Percentiles rank a stretch among this genome's conserved stretches.
Conservation (phyloP, 495 filamentous ascomycete species). For the Neurospora sp. region DNA sequence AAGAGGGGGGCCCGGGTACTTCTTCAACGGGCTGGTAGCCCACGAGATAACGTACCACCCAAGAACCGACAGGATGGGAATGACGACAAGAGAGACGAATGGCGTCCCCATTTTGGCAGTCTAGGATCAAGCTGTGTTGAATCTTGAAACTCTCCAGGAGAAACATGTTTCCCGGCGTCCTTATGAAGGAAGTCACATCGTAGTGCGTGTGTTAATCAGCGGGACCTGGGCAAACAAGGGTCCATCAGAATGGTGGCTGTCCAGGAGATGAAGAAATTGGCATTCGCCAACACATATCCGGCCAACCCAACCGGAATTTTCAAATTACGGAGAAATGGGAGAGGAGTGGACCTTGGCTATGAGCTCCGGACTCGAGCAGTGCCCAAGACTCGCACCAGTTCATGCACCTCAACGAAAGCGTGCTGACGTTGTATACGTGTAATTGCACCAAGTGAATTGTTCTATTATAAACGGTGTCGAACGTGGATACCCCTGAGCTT, state of each 20-base stretch:
- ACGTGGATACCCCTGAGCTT: not conserved
- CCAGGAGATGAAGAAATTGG: not conserved
- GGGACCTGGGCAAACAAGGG: not conserved
- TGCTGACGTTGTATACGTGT: not conserved
- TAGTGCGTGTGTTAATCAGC: not conserved
- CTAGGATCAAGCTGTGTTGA: not conserved
- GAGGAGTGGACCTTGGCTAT: not conserved
- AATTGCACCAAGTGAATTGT: not conserved
- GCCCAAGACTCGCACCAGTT: not conserved
- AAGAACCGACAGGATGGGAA: not conserved
- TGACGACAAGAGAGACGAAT: not conserved
- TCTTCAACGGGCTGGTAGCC: slow-evolving; percentile 2
- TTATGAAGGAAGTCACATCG: not conserved
- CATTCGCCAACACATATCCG: not conserved
- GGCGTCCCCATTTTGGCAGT: not conserved
- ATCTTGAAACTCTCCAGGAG: not conserved
- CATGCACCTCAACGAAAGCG: not conserved
- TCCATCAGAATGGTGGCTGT: not conserved
- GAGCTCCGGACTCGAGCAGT: not conserved
- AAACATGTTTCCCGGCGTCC: not conserved
- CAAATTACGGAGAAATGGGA: not conserved
- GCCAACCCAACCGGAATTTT: not conserved
- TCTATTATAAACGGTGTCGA: not conserved
- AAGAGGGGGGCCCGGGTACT: slow-evolving; percentile 9
- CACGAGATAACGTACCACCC: not conserved